Conservation (phyloP, 208 protist genomes). For the Leishmania tropica region DNA sequence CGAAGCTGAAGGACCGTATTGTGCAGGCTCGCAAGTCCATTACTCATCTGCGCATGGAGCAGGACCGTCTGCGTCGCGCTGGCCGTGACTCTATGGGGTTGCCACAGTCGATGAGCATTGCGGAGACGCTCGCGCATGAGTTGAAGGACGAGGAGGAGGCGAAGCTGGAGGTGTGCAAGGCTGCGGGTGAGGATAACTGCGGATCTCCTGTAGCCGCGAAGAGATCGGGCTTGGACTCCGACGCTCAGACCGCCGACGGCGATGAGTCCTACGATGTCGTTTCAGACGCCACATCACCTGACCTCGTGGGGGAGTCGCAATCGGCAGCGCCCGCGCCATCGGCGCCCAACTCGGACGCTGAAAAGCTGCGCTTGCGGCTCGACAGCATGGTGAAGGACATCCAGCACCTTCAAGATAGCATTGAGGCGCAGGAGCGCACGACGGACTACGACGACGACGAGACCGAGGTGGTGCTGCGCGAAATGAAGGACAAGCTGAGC, state of each 20-base stretch:
- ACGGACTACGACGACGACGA: slow-evolving; percentile 66
- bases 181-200: slow-evolving; percentile 14
- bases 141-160: slow-evolving; percentile 39
- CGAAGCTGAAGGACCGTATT: slow-evolving; percentile 81
- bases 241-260: slow-evolving; percentile 4
- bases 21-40: slow-evolving; percentile 71
- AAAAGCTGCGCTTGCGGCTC: slow-evolving; percentile 61
- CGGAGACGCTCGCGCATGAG: slow-evolving; percentile 72
- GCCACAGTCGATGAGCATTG: slow-evolving; percentile 74
- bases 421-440: slow-evolving; percentile 50
- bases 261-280: slow-evolving; percentile 3
- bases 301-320: slow-evolving; percentile 7
- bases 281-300: neutral
- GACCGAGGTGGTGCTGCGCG: slow-evolving; percentile 64
- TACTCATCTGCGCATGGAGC: slow-evolving; percentile 79
- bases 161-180: slow-evolving; percentile 27
- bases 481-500: slow-evolving; percentile 81
- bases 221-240: slow-evolving; percentile 1
- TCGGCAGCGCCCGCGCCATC: neutral
- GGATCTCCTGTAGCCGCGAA: neutral
- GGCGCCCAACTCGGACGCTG: slow-evolving; percentile 36
- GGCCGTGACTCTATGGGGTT: slow-evolving; percentile 68
- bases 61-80: slow-evolving; percentile 79
- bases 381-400: slow-evolving; percentile 82
- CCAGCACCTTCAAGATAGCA: slow-evolving; percentile 75